These are phyloP conservation scores for Colletotrichum tamarilloi DNA, from an alignment of 2,329 filamentous ascomycete genomes.

Conservation along the genomic window DNA sequence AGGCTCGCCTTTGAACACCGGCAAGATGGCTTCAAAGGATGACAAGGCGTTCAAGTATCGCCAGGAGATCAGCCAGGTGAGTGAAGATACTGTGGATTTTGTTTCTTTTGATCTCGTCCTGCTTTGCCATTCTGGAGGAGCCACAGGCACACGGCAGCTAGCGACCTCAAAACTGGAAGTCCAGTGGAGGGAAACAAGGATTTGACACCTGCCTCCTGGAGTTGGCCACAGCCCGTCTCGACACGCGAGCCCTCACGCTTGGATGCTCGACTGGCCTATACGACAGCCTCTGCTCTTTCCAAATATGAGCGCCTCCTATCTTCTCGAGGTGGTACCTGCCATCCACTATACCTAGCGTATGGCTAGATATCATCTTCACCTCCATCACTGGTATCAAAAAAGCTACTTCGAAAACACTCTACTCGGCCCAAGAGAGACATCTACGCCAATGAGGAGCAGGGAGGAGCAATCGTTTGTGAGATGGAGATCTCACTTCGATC, in stretches of 20 bases:
- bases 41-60: slow-evolving; percentile 83
- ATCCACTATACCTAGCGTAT: not conserved
- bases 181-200: not conserved
- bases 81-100: slow-evolving; percentile 42
- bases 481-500: slow-evolving; percentile 10
- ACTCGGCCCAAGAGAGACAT: not conserved
- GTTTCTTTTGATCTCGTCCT: not conserved
- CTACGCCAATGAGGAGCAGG: not conserved
- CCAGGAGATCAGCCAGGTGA: slow-evolving; percentile 97
- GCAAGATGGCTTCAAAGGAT: slow-evolving; percentile 61
- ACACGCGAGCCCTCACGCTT: not conserved
- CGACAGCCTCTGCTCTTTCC: not conserved
- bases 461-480: not conserved
- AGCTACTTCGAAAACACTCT: not conserved
- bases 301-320: not conserved
- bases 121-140: not conserved
- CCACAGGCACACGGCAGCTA: not conserved
- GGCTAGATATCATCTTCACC: no score
- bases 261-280: not conserved
- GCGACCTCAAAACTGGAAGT: not conserved
- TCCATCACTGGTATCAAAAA: not conserved
- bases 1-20: not conserved
- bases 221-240: not conserved
- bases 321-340: not conserved
- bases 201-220: not conserved